Percentiles rank a stretch among this genome's conserved stretches.
Evolutionary conservation across 768 basidiomycete species (phyloP).

Genomic region (Panaeolus papilionaceus): DNA sequence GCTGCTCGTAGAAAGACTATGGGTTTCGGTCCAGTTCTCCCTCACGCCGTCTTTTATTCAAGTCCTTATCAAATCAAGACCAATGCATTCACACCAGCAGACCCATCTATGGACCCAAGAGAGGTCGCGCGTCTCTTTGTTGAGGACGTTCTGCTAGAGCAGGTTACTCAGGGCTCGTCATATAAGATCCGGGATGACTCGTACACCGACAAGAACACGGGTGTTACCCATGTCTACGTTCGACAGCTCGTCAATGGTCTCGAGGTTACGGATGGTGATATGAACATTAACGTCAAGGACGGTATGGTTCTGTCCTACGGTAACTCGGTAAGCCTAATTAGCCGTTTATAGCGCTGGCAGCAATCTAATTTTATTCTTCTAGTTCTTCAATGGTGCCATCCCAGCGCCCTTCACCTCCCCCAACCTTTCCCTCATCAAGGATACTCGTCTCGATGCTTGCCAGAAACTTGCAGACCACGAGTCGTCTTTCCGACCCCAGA

Average conservation of each 20-base stretch:
- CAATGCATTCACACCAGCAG: conserved; percentile 46
- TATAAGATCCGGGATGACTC: conserved; percentile 81
- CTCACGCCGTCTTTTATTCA: conserved; percentile 71
- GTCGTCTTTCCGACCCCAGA: conserved; percentile 33
- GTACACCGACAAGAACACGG: conserved; percentile 85
- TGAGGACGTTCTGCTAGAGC: conserved; percentile 48
- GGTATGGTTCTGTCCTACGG: conserved; percentile 87
- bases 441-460: conserved; percentile 63
- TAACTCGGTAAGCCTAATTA: conserved; percentile 67
- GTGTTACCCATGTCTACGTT: conserved; percentile 90
- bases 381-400: conserved; percentile 80
- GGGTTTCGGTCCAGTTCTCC: conserved; percentile 83
- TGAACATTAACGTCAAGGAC: conserved; percentile 92
- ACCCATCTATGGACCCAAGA: conserved; percentile 52
- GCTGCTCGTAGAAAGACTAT: conserved; percentile 83
- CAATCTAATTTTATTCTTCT: conserved; percentile 18
- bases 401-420: conserved; percentile 44
- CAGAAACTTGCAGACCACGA: conserved; percentile 40
- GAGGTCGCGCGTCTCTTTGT: conserved; percentile 72
- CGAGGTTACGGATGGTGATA: conserved; percentile 89
- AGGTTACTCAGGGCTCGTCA: conserved; percentile 42
- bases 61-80: conserved; percentile 52
- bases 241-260: conserved; percentile 85
- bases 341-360: conserved; percentile 12
- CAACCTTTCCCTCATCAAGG: conserved; percentile 41